phyloP scores from a whole-genome alignment of 2,329 filamentous ascomycete species.

The Coniosporium uncinatum region DNA sequence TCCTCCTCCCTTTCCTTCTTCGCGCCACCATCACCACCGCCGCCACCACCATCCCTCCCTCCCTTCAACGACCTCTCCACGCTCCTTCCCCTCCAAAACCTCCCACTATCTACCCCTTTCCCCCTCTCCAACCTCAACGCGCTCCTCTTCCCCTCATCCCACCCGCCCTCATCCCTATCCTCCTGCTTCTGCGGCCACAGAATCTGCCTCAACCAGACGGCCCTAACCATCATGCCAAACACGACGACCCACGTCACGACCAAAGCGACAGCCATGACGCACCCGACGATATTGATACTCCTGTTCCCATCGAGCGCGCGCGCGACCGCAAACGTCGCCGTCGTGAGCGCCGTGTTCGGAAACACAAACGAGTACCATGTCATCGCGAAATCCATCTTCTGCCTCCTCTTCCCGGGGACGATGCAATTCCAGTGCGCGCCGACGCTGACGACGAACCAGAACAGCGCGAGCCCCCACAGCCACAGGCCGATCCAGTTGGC shows the following conservation, averaged over 20 bases:
- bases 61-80: too few species aligned
- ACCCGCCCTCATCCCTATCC: slow-evolving; percentile 56
- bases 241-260: slow-evolving; percentile 65
- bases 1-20: too few species aligned
- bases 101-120: not conserved
- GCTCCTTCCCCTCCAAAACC: not conserved
- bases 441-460: slow-evolving; percentile 80
- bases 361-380: slow-evolving; percentile 84
- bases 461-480: slow-evolving; percentile 78
- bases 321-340: slow-evolving; percentile 68
- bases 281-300: slow-evolving; percentile 61
- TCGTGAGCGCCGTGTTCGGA: slow-evolving; percentile 70
- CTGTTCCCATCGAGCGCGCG: slow-evolving; percentile 45
- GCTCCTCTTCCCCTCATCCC: not conserved
- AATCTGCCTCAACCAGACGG: slow-evolving; percentile 61
- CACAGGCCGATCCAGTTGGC: slow-evolving; percentile 65
- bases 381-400: slow-evolving; percentile 80
- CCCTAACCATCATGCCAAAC: slow-evolving; percentile 63
- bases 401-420: slow-evolving; percentile 44
- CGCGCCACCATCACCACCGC: too few species aligned
- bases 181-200: slow-evolving; percentile 72
- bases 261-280: slow-evolving; percentile 59
- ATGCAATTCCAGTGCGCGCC: slow-evolving; percentile 69
- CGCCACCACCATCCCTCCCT: too few species aligned
- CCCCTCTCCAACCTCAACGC: not conserved